Evolutionary conservation across 306 rosid genomes (phyloP).

Genomic region (Vigna nakashimae): DNA sequence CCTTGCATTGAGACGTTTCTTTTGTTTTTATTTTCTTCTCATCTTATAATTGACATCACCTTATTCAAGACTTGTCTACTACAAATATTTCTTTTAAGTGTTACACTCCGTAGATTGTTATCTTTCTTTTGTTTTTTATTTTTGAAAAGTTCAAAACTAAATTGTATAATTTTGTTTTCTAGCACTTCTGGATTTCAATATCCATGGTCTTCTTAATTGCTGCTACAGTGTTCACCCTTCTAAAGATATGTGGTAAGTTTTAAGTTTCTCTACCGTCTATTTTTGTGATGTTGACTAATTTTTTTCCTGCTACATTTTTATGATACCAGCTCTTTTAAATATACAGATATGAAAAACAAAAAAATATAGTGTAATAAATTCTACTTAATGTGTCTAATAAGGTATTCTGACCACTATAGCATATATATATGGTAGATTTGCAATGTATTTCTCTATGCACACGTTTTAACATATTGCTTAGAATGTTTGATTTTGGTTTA

Average conservation of each 20-base stretch:
- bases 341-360: neutral
- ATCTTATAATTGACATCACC: constrained; percentile 30
- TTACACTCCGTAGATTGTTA: constrained; percentile 31
- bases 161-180: constrained; percentile 46
- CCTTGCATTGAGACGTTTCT: neutral
- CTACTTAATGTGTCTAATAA: neutral
- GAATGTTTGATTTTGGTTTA: neutral
- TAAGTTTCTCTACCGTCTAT: constrained; percentile 22
- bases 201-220: constrained; percentile 97
- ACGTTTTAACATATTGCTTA: neutral
- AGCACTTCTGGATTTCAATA: constrained; percentile 99
- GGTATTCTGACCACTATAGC: constrained; percentile 3
- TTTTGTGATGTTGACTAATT: constrained; percentile 12
- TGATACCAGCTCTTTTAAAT: constrained; percentile 11
- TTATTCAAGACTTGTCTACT: constrained; percentile 3
- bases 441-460: neutral
- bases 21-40: constrained; percentile 1
- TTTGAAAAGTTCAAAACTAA: constrained; percentile 39
- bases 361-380: neutral
- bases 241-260: constrained; percentile 86
- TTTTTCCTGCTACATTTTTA: constrained; percentile 17
- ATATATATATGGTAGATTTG: neutral
- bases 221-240: constrained; percentile 86
- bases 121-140: constrained; percentile 23
- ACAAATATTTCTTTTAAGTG: constrained; percentile 8